phyloP scores from a whole-genome alignment of 2,329 filamentous ascomycete genomes.

The Coniochaeta prunicola region DNA sequence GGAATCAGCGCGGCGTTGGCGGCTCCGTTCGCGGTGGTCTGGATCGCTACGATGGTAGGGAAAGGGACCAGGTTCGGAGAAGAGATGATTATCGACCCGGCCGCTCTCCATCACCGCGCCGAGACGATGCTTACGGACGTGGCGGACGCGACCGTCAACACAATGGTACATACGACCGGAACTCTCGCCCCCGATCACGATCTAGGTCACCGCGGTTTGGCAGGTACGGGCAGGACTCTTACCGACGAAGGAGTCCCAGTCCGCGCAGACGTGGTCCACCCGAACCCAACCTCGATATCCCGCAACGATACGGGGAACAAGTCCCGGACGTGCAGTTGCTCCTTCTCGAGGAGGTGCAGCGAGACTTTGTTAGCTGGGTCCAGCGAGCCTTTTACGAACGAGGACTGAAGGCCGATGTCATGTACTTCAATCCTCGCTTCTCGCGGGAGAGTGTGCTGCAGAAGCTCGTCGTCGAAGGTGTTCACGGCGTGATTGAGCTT shows the following conservation, averaged over 20 bases:
- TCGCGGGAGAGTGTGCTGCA: constrained; percentile 74
- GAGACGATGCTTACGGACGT: constrained; percentile 28
- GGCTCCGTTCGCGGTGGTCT: constrained; percentile 38
- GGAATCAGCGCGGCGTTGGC: constrained; percentile 26
- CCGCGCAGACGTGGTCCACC: constrained; percentile 46
- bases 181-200: constrained; percentile 56
- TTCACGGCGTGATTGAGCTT: constrained; percentile 75
- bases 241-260: constrained; percentile 64
- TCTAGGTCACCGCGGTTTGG: constrained; percentile 58
- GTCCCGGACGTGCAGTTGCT: constrained; percentile 89
- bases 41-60: constrained; percentile 42
- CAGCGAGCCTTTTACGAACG: constrained; percentile 67
- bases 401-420: constrained; percentile 67
- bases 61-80: constrained; percentile 33
- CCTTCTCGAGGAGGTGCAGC: constrained; percentile 67
- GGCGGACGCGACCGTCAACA: constrained; percentile 11
- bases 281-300: constrained; percentile 62
- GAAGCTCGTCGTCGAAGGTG: constrained; percentile 80
- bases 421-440: constrained; percentile 71
- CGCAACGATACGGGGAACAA: constrained; percentile 63
- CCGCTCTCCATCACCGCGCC: constrained; percentile 51
- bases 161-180: constrained; percentile 27
- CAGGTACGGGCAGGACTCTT: constrained; percentile 39
- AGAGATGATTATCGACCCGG: constrained; percentile 61
- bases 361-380: constrained; percentile 77